These are phyloP conservation scores for Termitomyces heimii DNA, from an alignment of 768 basidiomycete genomes.

Conservation along the genomic window DNA sequence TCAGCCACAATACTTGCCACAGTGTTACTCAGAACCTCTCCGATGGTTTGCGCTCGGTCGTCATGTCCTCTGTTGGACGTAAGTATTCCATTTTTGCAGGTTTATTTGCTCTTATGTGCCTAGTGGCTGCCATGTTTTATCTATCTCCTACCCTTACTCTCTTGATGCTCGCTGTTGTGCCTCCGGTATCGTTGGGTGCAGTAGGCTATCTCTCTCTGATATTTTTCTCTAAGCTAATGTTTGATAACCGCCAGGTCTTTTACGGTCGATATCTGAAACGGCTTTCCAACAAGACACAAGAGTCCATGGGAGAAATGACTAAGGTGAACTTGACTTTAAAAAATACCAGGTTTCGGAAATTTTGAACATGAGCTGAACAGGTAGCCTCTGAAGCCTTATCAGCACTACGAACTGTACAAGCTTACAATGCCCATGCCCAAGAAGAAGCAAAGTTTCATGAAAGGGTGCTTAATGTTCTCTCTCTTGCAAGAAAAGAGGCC, in stretches of 20 bases:
- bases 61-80: conserved; percentile 95
- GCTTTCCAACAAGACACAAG: conserved; percentile 88
- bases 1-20: background rate
- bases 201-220: conserved; percentile 32
- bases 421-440: conserved; percentile 77
- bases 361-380: conserved; percentile 23
- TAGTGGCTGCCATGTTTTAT: conserved; percentile 94
- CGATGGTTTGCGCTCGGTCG: conserved; percentile 75
- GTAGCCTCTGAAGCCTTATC: conserved; percentile 89
- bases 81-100: conserved; percentile 23
- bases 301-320: conserved; percentile 94
- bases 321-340: conserved; percentile 38
- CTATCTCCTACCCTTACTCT: conserved; percentile 83
- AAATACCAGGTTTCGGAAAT: background rate
- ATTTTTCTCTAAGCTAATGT: background rate
- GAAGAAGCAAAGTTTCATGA: conserved; percentile 76
- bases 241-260: conserved; percentile 58
- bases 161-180: conserved; percentile 90
- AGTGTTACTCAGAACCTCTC: conserved; percentile 78
- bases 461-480: conserved; percentile 57
- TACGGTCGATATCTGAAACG: conserved; percentile 94
- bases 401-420: conserved; percentile 84
- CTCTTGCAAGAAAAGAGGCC: conserved; percentile 80
- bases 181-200: conserved; percentile 81
- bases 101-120: background rate